phyloP scores from a whole-genome alignment of 2,329 filamentous ascomycete species.

The Fusarium nygamai region DNA sequence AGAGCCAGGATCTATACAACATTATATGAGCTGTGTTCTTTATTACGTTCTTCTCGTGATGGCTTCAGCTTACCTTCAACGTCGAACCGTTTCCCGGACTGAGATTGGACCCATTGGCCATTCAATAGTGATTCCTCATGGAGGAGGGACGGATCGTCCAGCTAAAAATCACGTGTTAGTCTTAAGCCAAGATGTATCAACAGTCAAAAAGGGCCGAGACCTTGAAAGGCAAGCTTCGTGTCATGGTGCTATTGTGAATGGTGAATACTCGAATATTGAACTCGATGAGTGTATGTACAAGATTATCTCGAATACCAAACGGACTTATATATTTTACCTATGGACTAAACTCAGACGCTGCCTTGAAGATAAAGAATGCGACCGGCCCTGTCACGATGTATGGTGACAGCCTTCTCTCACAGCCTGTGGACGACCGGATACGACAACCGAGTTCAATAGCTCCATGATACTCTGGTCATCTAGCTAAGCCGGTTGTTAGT shows the following conservation, averaged over 20 bases:
- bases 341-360: fast-evolving
- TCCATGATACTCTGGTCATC: background rate
- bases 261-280: background rate
- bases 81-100: background rate
- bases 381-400: background rate
- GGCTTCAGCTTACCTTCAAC: background rate
- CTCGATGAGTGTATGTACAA: fast-evolving
- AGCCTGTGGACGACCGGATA: background rate
- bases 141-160: background rate
- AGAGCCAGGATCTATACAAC: background rate
- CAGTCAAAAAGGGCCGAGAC: background rate
- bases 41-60: fast-evolving
- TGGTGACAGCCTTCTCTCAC: background rate
- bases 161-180: background rate
- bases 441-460: too few species aligned
- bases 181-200: fast-evolving
- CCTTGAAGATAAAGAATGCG: too few species aligned
- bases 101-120: background rate
- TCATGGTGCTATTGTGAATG: background rate
- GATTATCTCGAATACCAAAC: background rate
- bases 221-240: background rate
- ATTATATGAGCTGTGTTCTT: background rate
- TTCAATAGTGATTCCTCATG: background rate
- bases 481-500: background rate
- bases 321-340: background rate